phyloP scores from a whole-genome alignment of 495 filamentous ascomycete species.

The Entonaema liquescens region DNA sequence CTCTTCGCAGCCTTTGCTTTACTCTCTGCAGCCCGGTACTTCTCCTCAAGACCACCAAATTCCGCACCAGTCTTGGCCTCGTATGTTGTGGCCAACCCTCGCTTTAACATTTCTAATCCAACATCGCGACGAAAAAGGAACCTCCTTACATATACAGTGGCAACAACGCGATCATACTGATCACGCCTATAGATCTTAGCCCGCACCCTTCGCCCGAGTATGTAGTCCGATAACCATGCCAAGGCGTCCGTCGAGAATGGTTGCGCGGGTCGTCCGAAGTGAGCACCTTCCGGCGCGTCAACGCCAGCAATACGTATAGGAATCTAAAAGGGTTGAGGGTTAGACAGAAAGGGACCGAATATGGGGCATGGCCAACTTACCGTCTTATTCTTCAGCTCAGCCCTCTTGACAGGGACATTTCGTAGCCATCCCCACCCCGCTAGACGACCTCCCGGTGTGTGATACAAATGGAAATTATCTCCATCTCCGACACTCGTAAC shows the following conservation, averaged over 20 bases:
- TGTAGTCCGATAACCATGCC: conserved; percentile 75
- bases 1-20: conserved; percentile 70
- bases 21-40: conserved; percentile 76
- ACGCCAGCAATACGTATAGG: conserved; percentile 88
- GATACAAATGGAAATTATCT: conserved; percentile 91
- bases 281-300: conserved; percentile 90
- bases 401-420: conserved; percentile 70
- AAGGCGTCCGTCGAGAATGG: conserved; percentile 83
- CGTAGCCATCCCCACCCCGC: conserved; percentile 93
- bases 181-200: conserved; percentile 83
- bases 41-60: conserved; percentile 74
- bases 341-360: conserved; percentile 6
- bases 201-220: conserved; percentile 78
- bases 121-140: conserved; percentile 77
- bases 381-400: conserved; percentile 77
- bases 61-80: conserved; percentile 89
- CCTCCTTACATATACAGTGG: conserved; percentile 78
- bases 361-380: conserved; percentile 57
- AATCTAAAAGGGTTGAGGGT: conserved; percentile 58
- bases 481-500: conserved; percentile 97
- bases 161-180: conserved; percentile 92
- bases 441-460: conserved; percentile 87
- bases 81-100: conserved; percentile 86
- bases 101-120: conserved; percentile 85
- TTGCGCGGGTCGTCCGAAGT: conserved; percentile 89